Evolutionary conservation across 2,329 filamentous ascomycete genomes (phyloP), one percentile per base, ranked within the genome.

Genomic region (Stemphylium vesicarium): DNA sequence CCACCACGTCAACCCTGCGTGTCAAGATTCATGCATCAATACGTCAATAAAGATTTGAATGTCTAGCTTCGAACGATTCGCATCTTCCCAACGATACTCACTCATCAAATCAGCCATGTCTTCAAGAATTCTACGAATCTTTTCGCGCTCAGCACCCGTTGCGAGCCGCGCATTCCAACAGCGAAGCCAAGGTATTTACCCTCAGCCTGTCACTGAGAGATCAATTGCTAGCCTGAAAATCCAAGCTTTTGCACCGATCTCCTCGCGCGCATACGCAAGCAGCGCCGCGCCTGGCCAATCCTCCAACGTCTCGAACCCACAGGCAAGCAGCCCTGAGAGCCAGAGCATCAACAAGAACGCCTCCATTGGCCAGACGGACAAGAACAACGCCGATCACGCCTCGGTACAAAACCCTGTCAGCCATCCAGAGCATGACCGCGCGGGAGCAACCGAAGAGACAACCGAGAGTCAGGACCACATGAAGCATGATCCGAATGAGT

Each of bases 401-500:
- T 63, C 62, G 8, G 35, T 54, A 18, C 40, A 52, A 4, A 62
- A 44, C 6, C 60, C 57, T 11, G 50, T 64, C 4, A 61, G 56
- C 32, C 48, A 61, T 8, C 55, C 60, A 13, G 50, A 57, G 15
- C 42, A 58, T 1, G 43, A 52, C 20, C 51, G 50, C 0, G 35
- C 42, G n/a, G 57, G 55, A n/a, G 39, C 45, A 11, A 50, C 57
- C 16, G 53, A 64, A 12, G 55, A 61, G 60, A 49, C 40, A 4
- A 63, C 57, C 4, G 35, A 63, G 46, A 64, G 60, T 39, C 57
- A 64, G 42, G 62, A 52, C n/a, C n/a, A 57, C 10, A 57, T 64
- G 53, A 63, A 61, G 45, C 44, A 60, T 47, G 53, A 63, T 37
- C 62, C 60, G 1, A 61, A 54, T n/a, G 56, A 64, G 47, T 36